These are phyloP conservation scores for Aspergillus novoparasiticus DNA, from an alignment of 2,329 filamentous ascomycete genomes.

Conservation along the genomic window DNA sequence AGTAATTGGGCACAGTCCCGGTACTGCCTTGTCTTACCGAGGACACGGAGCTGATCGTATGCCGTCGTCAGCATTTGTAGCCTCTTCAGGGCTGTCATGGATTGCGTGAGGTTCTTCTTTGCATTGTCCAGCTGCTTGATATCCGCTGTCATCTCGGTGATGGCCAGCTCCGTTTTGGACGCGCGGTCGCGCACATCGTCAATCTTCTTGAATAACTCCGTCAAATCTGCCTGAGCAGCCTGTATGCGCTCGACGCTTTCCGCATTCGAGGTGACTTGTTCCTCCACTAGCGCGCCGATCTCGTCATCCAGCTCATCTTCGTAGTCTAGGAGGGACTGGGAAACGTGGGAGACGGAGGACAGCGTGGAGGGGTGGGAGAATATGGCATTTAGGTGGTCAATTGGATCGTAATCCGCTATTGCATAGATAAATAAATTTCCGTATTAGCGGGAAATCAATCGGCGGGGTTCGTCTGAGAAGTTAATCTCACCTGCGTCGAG, in stretches of 20 bases:
- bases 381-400: constrained; percentile 88
- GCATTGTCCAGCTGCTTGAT: constrained; percentile 97
- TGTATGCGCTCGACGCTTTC: constrained; percentile 91
- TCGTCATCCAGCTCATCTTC: constrained; percentile 81
- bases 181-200: constrained; percentile 88
- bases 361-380: constrained; percentile 89
- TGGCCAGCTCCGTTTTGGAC: constrained; percentile 89
- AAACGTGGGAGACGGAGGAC: constrained; percentile 72
- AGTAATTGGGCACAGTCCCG: constrained; percentile 90
- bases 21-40: constrained; percentile 87
- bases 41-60: constrained; percentile 88
- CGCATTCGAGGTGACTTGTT: constrained; percentile 81
- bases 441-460: constrained; percentile 4
- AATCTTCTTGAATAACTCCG: constrained; percentile 89
- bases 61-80: constrained; percentile 98
- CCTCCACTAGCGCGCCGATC: constrained; percentile 70
- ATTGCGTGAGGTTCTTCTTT: constrained; percentile 92
- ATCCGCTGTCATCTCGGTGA: constrained; percentile 98
- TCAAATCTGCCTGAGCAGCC: constrained; percentile 84
- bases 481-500: constrained; percentile 47
- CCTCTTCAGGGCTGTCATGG: constrained; percentile 96
- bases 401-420: constrained; percentile 84
- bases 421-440: constrained; percentile 9
- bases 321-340: constrained; percentile 70
- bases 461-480: not conserved